Base-by-base conservation (phyloP, 2,329 filamentous ascomycete species). In the Penicillium crustosum region DNA sequence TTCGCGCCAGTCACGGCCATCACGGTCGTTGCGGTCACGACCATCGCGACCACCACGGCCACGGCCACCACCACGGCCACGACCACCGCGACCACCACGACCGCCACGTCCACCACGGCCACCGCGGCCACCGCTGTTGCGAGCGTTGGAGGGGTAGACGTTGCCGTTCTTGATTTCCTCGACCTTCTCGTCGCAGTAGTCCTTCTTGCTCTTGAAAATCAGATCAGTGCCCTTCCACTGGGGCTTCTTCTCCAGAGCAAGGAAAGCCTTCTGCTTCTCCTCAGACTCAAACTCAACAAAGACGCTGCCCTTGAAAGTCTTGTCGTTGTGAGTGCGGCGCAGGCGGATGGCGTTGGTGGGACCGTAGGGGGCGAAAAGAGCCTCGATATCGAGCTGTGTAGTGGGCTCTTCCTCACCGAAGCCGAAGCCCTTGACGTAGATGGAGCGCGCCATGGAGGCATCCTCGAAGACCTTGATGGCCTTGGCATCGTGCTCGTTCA, bases 401-500 rank as follows among this genome's bases (percentile, higher is more conserved):
- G 86, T 88, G 12, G 88, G 82, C n/a, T 83, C 82, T 77, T 96
- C 93, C 44, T 57, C 51, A 1, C 61, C 62, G 27, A 89, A 85
- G 44, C 92, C 92, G 69, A 99, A 99, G 49, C 93, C 93, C 82
- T 97, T 99, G 68, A 85, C 91, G 75, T 99, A 99, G 71, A 96
- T 84, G 68, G 88, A 93, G 58, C 88, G 83, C 58, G 85, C 82
- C 75, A 93, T 88, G 56, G 84, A 81, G 76, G 86, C 84, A 73
- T 86, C 82, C 68, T 86, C 85, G 64, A 84, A 81, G 29, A 82
- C 77, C 62, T 85, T 83, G 62, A 79, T 76, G 59, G 81, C 74
- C 60, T 76, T 80, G 60, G 78, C 73, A 53, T 84, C 82, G 70
- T 84, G 82, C 69, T 82, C 87, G 52, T 72, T 77, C 55, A 81